Evolutionary conservation across 2,329 filamentous ascomycete species (phyloP).

Genomic region (Microcyclospora pomicola): DNA sequence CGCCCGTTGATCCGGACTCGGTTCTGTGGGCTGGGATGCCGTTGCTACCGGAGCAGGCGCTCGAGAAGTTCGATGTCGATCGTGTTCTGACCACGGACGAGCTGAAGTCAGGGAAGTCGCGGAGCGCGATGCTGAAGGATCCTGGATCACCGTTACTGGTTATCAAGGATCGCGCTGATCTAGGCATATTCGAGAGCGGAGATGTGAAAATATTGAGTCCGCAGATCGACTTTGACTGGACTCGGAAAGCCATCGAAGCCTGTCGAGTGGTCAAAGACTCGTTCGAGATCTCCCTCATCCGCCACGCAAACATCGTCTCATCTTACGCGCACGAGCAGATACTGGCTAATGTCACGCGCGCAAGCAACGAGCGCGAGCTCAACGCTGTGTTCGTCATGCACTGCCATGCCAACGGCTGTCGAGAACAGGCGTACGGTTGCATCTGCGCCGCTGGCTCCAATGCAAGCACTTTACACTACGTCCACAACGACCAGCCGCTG

Average conservation of each 20-base stretch:
- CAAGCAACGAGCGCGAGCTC: slow-evolving; percentile 67
- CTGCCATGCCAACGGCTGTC: slow-evolving; percentile 61
- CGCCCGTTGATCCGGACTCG: slow-evolving; percentile 70
- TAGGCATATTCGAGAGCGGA: slow-evolving; percentile 36
- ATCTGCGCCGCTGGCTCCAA: slow-evolving; percentile 72
- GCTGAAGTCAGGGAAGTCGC: slow-evolving; percentile 57
- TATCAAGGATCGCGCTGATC: slow-evolving; percentile 57
- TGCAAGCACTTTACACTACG: slow-evolving; percentile 78
- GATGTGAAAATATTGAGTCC: slow-evolving; percentile 54
- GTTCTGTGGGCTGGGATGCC: slow-evolving; percentile 97
- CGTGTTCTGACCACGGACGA: slow-evolving; percentile 40
- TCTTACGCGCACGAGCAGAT: slow-evolving; percentile 65
- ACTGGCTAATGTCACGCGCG: slow-evolving; percentile 46
- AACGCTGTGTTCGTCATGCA: slow-evolving; percentile 66
- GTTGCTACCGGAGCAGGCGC: slow-evolving; percentile 59
- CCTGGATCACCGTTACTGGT: slow-evolving; percentile 48
- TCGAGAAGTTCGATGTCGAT: slow-evolving; percentile 46
- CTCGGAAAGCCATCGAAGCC: slow-evolving; percentile 58
- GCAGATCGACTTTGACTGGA: slow-evolving; percentile 42
- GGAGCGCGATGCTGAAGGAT: slow-evolving; percentile 31
- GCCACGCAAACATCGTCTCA: slow-evolving; percentile 68
- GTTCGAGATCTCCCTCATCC: slow-evolving; percentile 73
- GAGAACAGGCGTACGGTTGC: slow-evolving; percentile 73
- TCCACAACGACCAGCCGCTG: slow-evolving; percentile 60
- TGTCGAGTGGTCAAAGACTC: slow-evolving; percentile 70